Conservation (phyloP, 768 basidiomycete species). For the Russula earlei region DNA sequence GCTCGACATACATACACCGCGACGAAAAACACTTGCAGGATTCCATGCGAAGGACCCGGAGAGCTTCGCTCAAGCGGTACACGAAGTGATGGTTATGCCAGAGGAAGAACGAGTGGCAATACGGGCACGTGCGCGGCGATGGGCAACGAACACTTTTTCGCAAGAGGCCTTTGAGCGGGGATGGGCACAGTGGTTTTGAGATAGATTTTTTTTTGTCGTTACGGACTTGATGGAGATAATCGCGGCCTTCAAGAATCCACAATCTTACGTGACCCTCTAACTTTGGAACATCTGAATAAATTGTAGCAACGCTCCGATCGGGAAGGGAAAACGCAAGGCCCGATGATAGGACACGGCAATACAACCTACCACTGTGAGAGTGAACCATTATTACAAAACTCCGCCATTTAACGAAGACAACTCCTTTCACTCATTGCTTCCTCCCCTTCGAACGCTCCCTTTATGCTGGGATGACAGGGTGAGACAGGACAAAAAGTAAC, state of each 20-base stretch:
- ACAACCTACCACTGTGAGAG: no score
- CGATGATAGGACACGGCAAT: neutral
- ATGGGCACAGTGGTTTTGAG: slow-evolving; percentile 38
- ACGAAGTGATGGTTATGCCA: slow-evolving; percentile 51
- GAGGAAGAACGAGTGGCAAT: slow-evolving; percentile 48
- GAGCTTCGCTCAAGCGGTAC: slow-evolving; percentile 58
- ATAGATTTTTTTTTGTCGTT: neutral
- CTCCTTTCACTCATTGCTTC: no score
- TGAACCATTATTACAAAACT: no score
- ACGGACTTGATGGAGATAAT: neutral
- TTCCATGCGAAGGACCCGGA: slow-evolving; percentile 66
- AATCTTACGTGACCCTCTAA: neutral
- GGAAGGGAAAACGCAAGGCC: neutral
- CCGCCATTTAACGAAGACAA: no score
- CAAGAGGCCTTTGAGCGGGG: slow-evolving; percentile 68
- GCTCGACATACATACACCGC: neutral
- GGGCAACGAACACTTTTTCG: slow-evolving; percentile 68
- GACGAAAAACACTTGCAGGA: slow-evolving; percentile 33
- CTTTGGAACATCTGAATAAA: neutral
- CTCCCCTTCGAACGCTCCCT: neutral
- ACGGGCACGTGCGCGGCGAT: slow-evolving; percentile 55
- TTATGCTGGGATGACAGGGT: neutral
- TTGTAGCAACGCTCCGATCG: neutral
- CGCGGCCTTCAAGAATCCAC: neutral
- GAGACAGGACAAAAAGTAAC: no score